phyloP scores from a whole-genome alignment of 345 rosid genomes.

The Physaria fendleri region DNA sequence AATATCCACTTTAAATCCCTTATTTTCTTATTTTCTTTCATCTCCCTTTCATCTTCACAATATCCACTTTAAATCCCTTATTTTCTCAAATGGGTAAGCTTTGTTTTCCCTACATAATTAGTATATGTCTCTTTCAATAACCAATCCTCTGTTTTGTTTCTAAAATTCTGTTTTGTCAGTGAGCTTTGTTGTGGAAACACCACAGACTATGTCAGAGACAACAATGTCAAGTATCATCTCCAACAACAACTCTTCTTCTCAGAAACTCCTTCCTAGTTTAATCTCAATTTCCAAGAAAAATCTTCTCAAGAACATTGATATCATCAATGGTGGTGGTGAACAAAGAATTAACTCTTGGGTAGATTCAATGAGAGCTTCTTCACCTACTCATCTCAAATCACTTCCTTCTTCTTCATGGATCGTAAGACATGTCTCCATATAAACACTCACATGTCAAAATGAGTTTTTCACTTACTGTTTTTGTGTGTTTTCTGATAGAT shows the following conservation, averaged over 20 bases:
- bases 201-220: constrained; percentile 38
- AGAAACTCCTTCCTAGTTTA: constrained; percentile 55
- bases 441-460: constrained; percentile 6
- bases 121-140: not conserved
- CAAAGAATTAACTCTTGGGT: constrained; percentile 65
- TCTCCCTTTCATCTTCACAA: not conserved
- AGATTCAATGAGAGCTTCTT: constrained; percentile 87
- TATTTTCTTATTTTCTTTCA: not conserved
- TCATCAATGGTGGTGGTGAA: constrained; percentile 53
- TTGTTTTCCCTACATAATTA: not conserved
- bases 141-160: not conserved
- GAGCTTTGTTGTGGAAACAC: constrained; percentile 28
- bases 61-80: not conserved
- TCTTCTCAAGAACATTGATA: constrained; percentile 49
- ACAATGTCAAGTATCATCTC: constrained; percentile 36
- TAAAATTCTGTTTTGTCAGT: constrained; percentile 20
- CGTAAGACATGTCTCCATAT: constrained; percentile 35
- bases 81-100: constrained; percentile 18
- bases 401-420: constrained; percentile 53
- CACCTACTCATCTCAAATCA: constrained; percentile 73
- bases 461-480: not conserved
- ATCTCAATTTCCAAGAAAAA: constrained; percentile 41
- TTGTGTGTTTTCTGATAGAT: constrained; percentile 31
- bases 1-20: not conserved
- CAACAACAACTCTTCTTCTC: constrained; percentile 29